phyloP scores from a whole-genome alignment of 768 basidiomycete species.

The Suillus tomentosus region DNA sequence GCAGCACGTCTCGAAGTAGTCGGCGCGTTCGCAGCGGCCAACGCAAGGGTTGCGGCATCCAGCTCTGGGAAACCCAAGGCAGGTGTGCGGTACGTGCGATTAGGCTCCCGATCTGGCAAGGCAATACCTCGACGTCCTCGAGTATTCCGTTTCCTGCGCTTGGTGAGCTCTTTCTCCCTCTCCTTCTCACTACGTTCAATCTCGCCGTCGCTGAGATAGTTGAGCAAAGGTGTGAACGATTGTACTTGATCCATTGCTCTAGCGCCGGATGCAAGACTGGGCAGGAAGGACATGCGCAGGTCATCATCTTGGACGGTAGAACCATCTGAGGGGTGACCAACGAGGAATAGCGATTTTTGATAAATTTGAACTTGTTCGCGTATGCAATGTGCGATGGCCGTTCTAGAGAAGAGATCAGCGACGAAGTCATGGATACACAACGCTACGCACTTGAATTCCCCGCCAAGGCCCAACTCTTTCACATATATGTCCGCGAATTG shows the following conservation, averaged over 20 bases:
- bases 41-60: constrained; percentile 68
- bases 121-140: constrained; percentile 78
- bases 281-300: constrained; percentile 85
- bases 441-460: constrained; percentile 83
- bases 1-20: constrained; percentile 79
- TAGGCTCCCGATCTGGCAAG: constrained; percentile 90
- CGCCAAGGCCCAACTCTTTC: constrained; percentile 83
- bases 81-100: constrained; percentile 89
- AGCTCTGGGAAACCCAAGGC: constrained; percentile 83
- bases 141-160: constrained; percentile 82
- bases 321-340: constrained; percentile 85
- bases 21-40: constrained; percentile 66
- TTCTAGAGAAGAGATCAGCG: constrained; percentile 51
- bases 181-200: constrained; percentile 89
- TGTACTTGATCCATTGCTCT: constrained; percentile 78
- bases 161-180: constrained; percentile 89
- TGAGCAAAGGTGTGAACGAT: constrained; percentile 85
- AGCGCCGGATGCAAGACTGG: constrained; percentile 69
- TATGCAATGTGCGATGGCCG: constrained; percentile 93
- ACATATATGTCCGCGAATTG: constrained; percentile 88
- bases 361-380: constrained; percentile 93
- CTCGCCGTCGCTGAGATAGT: constrained; percentile 86
- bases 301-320: constrained; percentile 85
- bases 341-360: constrained; percentile 88
- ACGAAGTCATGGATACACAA: neutral